Conservation (phyloP, 2,329 filamentous ascomycete genomes). For the Phyllosticta paracitricarpa region DNA sequence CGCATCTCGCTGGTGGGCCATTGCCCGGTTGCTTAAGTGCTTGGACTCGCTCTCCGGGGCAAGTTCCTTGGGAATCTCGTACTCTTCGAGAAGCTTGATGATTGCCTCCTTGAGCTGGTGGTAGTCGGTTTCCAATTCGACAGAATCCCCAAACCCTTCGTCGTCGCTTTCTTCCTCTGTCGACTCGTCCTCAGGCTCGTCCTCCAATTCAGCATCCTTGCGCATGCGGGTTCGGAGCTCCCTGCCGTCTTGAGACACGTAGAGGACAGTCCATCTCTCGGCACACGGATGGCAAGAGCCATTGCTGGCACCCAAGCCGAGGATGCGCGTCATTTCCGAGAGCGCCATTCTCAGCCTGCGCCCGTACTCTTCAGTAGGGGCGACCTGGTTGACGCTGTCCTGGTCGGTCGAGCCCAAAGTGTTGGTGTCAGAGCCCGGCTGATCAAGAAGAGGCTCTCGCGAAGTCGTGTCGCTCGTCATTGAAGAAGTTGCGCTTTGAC, state of each 20-base stretch:
- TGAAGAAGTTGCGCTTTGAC: conserved; percentile 58
- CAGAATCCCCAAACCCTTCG: conserved; percentile 31
- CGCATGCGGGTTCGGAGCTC: conserved; percentile 61
- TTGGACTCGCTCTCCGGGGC: conserved; percentile 50
- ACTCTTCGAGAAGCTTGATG: conserved; percentile 70
- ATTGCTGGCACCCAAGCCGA: conserved; percentile 54
- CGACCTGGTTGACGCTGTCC: conserved; percentile 40
- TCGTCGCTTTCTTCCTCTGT: conserved; percentile 41
- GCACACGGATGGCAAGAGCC: conserved; percentile 68
- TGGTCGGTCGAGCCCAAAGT: conserved; percentile 17
- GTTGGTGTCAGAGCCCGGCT: not conserved
- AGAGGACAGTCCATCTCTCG: conserved; percentile 74
- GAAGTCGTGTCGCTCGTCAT: conserved; percentile 63
- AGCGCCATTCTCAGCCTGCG: conserved; percentile 54
- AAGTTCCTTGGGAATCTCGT: conserved; percentile 62
- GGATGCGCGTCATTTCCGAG: conserved; percentile 58
- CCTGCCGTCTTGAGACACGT: conserved; percentile 64
- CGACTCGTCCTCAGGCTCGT: conserved; percentile 52
- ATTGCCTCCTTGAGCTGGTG: conserved; percentile 74
- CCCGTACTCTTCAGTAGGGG: conserved; percentile 31
- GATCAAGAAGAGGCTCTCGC: conserved; percentile 51
- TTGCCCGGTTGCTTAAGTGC: conserved; percentile 62
- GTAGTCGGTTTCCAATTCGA: conserved; percentile 67
- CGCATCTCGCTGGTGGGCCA: conserved; percentile 29
- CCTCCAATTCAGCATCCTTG: conserved; percentile 55